Conservation (phyloP, 176 grass and related monocot species). For the Hyparrhenia diplandra region DNA sequence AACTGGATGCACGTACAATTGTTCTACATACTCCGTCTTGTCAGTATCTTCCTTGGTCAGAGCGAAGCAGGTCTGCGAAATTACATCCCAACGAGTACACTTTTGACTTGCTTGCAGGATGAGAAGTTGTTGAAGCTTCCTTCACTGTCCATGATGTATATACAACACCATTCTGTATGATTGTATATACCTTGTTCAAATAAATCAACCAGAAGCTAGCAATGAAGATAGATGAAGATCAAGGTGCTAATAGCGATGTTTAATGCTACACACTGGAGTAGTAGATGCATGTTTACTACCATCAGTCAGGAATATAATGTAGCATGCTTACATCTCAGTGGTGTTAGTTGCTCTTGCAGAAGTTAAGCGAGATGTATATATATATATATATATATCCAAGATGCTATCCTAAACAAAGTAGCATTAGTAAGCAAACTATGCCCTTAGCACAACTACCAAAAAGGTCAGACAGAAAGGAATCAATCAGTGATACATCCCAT, state of each 20-base stretch:
- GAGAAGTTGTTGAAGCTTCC: conserved; percentile 50
- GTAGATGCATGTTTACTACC: neutral
- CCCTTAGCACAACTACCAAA: conserved; percentile 5
- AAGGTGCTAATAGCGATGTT: conserved; percentile 4
- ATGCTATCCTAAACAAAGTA: conserved; percentile 28
- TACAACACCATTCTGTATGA: neutral
- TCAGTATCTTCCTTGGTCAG: conserved; percentile 37
- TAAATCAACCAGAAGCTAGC: neutral
- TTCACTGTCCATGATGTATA: conserved; percentile 9
- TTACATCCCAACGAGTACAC: conserved; percentile 36
- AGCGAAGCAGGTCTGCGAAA: conserved; percentile 44
- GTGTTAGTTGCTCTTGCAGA: conserved; percentile 15
- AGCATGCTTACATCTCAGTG: neutral
- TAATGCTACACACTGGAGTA: neutral
- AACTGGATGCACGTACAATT: conserved; percentile 20
- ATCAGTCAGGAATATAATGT: neutral
- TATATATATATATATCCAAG: too few species aligned
- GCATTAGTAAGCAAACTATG: conserved; percentile 25
- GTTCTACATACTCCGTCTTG: conserved; percentile 14
- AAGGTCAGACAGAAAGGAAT: conserved; percentile 24
- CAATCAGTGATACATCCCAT: conserved; percentile 9
- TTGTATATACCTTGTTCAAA: conserved; percentile 19
- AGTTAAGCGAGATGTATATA: neutral
- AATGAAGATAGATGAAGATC: neutral
- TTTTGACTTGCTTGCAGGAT: conserved; percentile 44